Evolutionary conservation across 768 basidiomycete genomes (phyloP), one percentile per base, ranked within the genome.

Genomic region (Tylopilus felleus): DNA sequence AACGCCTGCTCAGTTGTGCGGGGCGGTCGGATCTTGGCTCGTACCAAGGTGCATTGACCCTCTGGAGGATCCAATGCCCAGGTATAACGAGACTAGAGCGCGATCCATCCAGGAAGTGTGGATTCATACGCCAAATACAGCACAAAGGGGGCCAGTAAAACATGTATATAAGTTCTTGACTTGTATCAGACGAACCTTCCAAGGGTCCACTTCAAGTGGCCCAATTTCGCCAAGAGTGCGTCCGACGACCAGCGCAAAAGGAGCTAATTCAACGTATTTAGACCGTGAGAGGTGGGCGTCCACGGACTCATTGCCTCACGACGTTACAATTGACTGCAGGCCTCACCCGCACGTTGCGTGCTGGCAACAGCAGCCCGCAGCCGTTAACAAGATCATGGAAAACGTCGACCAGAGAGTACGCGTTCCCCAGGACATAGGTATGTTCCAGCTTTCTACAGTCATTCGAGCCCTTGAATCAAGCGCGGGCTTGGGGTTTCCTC

Each of bases 341-440:
- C 35, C 31, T 8, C 49, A 65, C 53, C 29, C 47, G 57, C 51
- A 59, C 50, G 52, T 51, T 53, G 66, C 53, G 59, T 58, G 57
- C 61, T 65, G 57, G 63, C 43, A 57, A 47, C 57, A 45, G 56
- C 65, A 60, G 33, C 48, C 51, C 58, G 59, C 65, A 60, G 55
- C 52, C 7, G 44, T 52, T 53, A 31, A 53, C 22, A 56, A 51
- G 42, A 62, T 47, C 59, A 69, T 67, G 69, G 57, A 70, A 22
- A 58, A 57, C 61, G 38, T 57, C 51, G 63, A 70, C 71, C 71
- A 60, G 56, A 57, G 36, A 47, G 69, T 51, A 25, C 71, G 65
- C 70, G 53, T 65, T 51, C 81, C 82, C 27, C 81, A 83, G 54
- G 83, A 85, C 68, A 64, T 85, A 48, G 80, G 83, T 81, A 49